These are phyloP conservation scores for Aspergillus novofumigatus DNA, from an alignment of 2,329 filamentous ascomycete genomes.

Conservation along the genomic window DNA sequence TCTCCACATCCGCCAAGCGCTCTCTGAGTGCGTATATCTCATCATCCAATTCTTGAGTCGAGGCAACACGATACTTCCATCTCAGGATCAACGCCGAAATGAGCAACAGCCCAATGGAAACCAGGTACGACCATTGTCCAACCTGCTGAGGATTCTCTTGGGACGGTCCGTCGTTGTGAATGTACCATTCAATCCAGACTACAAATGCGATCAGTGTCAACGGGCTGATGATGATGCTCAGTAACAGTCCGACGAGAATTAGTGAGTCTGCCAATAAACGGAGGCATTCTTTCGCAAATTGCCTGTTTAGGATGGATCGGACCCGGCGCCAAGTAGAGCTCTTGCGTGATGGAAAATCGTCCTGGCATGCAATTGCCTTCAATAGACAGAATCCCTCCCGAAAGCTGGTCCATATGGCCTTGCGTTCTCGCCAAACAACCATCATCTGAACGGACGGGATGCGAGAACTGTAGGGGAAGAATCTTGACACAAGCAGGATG, in stretches of 20 bases:
- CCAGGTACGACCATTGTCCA: conserved; percentile 28
- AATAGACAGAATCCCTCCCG: conserved; percentile 11
- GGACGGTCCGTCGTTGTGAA: conserved; percentile 24
- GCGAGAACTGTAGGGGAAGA: conserved; percentile 20
- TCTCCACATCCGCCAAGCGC: neutral
- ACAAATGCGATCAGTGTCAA: conserved; percentile 30
- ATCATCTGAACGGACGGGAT: conserved; percentile 23
- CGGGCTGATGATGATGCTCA: conserved; percentile 29
- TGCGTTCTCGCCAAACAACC: conserved; percentile 22
- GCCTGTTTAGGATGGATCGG: conserved; percentile 6
- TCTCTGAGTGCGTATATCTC: conserved; percentile 23
- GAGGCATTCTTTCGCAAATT: conserved; percentile 6
- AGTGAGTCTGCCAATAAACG: conserved; percentile 11
- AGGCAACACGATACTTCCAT: conserved; percentile 25
- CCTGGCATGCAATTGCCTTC: neutral
- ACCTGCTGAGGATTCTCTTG: conserved; percentile 28
- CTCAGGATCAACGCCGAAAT: conserved; percentile 25
- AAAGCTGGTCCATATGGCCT: conserved; percentile 16
- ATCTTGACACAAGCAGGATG: conserved; percentile 18
- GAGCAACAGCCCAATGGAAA: conserved; percentile 25
- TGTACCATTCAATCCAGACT: conserved; percentile 30
- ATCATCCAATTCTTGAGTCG: conserved; percentile 23
- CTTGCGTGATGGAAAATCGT: neutral
- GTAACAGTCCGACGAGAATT: conserved; percentile 16
- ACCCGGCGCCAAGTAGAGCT: neutral